Evolutionary conservation across 2,329 filamentous ascomycete genomes (phyloP).

Genomic region (Tetracladium maxilliforme): DNA sequence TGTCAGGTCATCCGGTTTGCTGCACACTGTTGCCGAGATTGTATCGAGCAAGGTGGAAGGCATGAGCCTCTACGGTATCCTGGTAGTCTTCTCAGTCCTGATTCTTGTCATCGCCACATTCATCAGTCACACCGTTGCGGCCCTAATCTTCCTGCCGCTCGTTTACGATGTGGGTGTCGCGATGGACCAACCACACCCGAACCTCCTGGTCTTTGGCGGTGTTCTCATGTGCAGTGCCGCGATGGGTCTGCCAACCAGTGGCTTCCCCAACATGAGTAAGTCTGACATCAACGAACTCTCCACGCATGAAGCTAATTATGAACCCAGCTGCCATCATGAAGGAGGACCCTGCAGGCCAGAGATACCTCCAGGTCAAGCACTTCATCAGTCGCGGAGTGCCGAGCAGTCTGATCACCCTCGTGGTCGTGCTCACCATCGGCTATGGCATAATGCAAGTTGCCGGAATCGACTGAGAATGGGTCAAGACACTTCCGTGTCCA

Average conservation of each 20-base stretch:
- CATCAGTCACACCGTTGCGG: conserved; percentile 93
- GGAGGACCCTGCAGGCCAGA: conserved; percentile 83
- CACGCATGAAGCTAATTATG: conserved; percentile 4
- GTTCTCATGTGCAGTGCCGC: conserved; percentile 96
- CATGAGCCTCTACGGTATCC: conserved; percentile 71
- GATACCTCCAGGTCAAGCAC: conserved; percentile 84
- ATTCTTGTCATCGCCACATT: conserved; percentile 93
- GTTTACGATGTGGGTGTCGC: conserved; percentile 71
- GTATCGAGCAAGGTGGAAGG: conserved; percentile 65
- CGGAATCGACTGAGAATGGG: too few species aligned
- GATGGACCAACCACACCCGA: conserved; percentile 86
- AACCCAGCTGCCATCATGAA: conserved; percentile 98
- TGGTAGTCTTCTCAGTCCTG: conserved; percentile 71
- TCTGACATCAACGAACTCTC: conserved; percentile 14
- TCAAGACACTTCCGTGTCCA: too few species aligned
- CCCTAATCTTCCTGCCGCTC: conserved; percentile 83
- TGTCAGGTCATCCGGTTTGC: conserved; percentile 80
- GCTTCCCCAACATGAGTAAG: conserved; percentile 99
- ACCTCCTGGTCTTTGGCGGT: conserved; percentile 85
- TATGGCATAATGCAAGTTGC: conserved; percentile 79
- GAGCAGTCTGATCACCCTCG: conserved; percentile 65
- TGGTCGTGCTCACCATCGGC: conserved; percentile 74
- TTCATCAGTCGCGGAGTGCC: conserved; percentile 92
- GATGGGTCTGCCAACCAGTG: conserved; percentile 90
- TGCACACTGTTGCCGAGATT: conserved; percentile 69